Base-by-base conservation (phyloP, 441 rosid species). In the Syzygium malaccense region DNA sequence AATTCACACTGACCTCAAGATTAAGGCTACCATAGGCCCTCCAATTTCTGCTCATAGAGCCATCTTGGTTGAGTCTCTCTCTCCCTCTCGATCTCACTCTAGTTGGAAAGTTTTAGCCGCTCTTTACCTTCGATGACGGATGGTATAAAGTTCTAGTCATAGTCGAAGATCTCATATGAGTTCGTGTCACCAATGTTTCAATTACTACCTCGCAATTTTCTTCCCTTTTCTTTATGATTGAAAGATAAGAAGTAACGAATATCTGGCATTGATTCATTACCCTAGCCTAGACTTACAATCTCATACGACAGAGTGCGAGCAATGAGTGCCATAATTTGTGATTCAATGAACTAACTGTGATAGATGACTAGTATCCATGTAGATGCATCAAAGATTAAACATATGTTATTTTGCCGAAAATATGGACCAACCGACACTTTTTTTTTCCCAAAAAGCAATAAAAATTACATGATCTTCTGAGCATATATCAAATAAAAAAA, bases 31-130 rank as follows among this genome's bases (percentile, higher is more conserved):
- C 41, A 87, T 91, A 26, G 95, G 91, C 7, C 94, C 94, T 83
- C 90, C 95, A 66, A 80, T 96, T 54, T 91, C 94, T 8, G 89
- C 98, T 8, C 97, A 96, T 90, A 94, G 89, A 92, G 93, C 94
- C 88, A 64, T 96, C 88, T 91, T 96, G 80, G 98, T 95, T 89
- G n/a, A 64, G 14, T 86, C 87, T 45, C 86, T 80, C 85, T 57
- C 45, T 53, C 53, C 83, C 57, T 64, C 54, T 58, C 25, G 18
- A 41, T 41, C 41, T 41, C 41, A 41, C 41, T 41, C 41, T 41
- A 4, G 41, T 41, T 41, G 41, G 6, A 41, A 41, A 41, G 41
- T 41, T 41, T 41, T 41, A 41, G 41, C 41, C 41, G 41, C 41
- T 41, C 41, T 41, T 41, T 41, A 4, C 41, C 41, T 41, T 41